These are phyloP conservation scores for Colletotrichum endophyticum DNA, from an alignment of 2,329 filamentous ascomycete species.

Conservation along the genomic window DNA sequence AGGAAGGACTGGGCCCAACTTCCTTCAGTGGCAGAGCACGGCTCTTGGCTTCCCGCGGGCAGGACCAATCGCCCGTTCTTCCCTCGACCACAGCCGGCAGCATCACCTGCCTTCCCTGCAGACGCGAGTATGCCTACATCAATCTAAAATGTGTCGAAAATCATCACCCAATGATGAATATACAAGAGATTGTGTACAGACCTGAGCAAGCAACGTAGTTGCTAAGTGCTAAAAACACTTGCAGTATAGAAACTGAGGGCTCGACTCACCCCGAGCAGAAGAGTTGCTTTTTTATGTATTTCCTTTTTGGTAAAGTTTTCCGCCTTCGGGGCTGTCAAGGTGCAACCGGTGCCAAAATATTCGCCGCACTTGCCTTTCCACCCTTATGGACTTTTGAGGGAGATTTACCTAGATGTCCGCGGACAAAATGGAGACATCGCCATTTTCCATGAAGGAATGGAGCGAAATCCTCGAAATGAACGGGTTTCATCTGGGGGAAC, in stretches of 20 bases:
- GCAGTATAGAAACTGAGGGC: not conserved
- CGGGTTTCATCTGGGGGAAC: not conserved
- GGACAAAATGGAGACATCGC: not conserved
- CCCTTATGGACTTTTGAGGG: not conserved
- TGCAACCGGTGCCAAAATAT: not conserved
- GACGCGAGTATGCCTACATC: not conserved
- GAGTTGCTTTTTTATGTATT: not conserved
- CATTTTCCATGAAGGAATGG: not conserved
- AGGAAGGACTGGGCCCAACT: not conserved
- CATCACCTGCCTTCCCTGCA: not conserved
- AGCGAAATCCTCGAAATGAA: not conserved
- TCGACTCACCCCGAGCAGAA: not conserved
- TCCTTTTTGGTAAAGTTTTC: not conserved
- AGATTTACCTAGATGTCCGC: not conserved
- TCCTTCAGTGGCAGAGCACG: not conserved
- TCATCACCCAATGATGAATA: not conserved
- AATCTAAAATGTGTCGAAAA: not conserved
- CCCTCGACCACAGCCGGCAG: not conserved
- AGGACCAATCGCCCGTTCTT: not conserved
- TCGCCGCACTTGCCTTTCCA: not conserved
- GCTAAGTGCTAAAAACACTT: not conserved
- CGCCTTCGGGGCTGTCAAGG: not conserved
- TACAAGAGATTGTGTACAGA: not conserved
- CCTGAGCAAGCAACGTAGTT: not conserved
- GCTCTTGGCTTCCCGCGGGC: not conserved